Conservation (phyloP, 2,329 filamentous ascomycete genomes). For the Alternaria infectoria region DNA sequence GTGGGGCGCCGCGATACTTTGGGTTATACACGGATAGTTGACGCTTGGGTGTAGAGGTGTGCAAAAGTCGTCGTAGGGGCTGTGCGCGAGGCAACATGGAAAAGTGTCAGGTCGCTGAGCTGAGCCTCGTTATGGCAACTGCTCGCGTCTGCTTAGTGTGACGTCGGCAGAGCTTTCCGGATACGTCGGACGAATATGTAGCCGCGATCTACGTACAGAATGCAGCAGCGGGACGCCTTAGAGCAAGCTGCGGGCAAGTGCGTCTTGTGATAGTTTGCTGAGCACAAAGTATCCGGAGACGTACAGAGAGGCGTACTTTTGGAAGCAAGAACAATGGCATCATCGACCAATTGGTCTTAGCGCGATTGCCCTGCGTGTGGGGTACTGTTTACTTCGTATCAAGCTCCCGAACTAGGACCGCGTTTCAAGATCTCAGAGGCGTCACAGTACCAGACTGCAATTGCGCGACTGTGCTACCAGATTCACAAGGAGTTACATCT, state of each 20-base stretch:
- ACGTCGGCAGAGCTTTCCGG: constrained; percentile 12
- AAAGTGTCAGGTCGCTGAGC: constrained; percentile 17
- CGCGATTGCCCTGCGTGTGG: constrained; percentile 8
- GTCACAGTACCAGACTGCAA: not conserved
- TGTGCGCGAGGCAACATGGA: constrained; percentile 35
- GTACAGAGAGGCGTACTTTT: not conserved
- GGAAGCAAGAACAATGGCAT: constrained; percentile 8
- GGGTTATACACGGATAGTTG: constrained; percentile 10
- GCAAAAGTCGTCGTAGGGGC: constrained; percentile 15
- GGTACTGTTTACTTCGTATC: constrained; percentile 6
- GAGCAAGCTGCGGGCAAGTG: not conserved
- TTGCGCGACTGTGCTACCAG: not conserved
- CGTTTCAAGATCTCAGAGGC: not conserved
- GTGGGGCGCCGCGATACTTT: constrained; percentile 19
- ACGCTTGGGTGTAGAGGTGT: constrained; percentile 9
- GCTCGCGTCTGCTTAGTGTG: constrained; percentile 10
- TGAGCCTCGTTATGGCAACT: constrained; percentile 9
- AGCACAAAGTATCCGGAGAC: not conserved
- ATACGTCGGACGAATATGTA: constrained; percentile 2
- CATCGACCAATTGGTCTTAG: constrained; percentile 12
- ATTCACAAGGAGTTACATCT: not conserved
- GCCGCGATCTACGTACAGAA: constrained; percentile 3
- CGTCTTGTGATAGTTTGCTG: not conserved
- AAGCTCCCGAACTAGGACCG: not conserved
- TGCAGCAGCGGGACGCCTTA: not conserved